These are phyloP conservation scores for Dysphania ambrosioides DNA, from an alignment of 148 eudicot genomes.

Conservation along the genomic window DNA sequence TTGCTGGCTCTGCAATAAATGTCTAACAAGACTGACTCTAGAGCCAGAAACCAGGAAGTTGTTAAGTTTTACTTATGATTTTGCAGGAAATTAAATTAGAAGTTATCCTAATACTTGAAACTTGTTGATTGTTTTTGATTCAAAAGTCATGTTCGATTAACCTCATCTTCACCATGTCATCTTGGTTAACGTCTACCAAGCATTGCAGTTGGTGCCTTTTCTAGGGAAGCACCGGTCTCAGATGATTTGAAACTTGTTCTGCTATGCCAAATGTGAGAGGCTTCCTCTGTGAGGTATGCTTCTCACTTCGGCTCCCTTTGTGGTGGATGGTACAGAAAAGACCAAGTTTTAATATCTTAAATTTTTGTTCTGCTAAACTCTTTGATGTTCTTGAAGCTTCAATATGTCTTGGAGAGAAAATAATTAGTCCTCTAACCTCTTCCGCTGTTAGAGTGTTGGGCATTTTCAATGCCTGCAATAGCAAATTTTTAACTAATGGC, in stretches of 20 bases:
- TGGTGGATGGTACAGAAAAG: conserved; percentile 21
- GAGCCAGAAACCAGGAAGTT: conserved; percentile 55
- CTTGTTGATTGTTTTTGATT: conserved; percentile 28
- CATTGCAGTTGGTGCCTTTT: conserved; percentile 48
- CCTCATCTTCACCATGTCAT: conserved; percentile 25
- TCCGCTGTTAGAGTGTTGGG: neutral
- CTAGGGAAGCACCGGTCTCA: conserved; percentile 44
- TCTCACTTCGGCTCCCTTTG: conserved; percentile 56
- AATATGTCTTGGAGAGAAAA: neutral
- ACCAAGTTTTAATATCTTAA: conserved; percentile 5
- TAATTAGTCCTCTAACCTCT: neutral
- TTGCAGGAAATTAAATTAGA: conserved; percentile 46
- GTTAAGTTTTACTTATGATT: conserved; percentile 40
- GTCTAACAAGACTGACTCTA: conserved; percentile 65
- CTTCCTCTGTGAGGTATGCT: conserved; percentile 76
- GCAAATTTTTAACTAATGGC: neutral
- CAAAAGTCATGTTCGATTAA: conserved; percentile 32
- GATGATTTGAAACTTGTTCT: conserved; percentile 37
- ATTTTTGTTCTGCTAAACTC: neutral
- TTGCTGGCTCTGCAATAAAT: conserved; percentile 70
- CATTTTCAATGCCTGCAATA: conserved; percentile 5
- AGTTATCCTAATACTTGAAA: conserved; percentile 14
- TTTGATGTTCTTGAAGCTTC: conserved; percentile 2
- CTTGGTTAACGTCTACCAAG: conserved; percentile 32
- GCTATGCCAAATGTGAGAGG: conserved; percentile 62